A percentile compares a stretch with the other conserved stretches of the same genome.
Conservation (phyloP, 2,329 filamentous ascomycete genomes). For the Shiraia bambusicola region DNA sequence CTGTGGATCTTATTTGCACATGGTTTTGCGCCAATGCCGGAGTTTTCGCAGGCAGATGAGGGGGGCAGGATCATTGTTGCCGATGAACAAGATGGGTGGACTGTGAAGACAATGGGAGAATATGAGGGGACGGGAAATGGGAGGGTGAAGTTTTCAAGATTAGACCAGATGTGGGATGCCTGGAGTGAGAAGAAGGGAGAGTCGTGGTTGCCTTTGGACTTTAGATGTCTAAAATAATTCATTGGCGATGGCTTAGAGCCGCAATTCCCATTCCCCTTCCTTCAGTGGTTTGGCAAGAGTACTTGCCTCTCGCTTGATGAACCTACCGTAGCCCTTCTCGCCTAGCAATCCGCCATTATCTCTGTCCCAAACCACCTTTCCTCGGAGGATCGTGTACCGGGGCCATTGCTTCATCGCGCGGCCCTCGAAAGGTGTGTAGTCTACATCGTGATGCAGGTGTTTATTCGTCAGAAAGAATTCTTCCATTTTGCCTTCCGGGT, state of each 20-base stretch:
- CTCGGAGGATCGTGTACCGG: slow-evolving; percentile 60
- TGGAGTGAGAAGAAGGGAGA: slow-evolving; percentile 15
- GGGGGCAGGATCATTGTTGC: slow-evolving; percentile 21
- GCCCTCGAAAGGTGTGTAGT: slow-evolving; percentile 65
- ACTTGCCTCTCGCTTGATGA: slow-evolving; percentile 49
- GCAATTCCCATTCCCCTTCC: slow-evolving; percentile 25
- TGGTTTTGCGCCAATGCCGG: slow-evolving; percentile 20
- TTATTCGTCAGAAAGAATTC: slow-evolving; percentile 53
- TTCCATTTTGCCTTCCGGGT: slow-evolving; percentile 42
- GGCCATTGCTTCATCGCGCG: slow-evolving; percentile 61
- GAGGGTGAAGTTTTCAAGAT: slow-evolving; percentile 12
- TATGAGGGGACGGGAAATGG: slow-evolving; percentile 11
- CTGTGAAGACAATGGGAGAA: slow-evolving; percentile 13
- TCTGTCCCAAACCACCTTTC: slow-evolving; percentile 60
- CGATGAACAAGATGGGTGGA: slow-evolving; percentile 26
- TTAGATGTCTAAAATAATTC: slow-evolving; percentile 2
- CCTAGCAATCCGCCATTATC: slow-evolving; percentile 55
- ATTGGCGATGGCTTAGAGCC: slow-evolving; percentile 5
- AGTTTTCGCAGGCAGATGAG: slow-evolving; percentile 12
- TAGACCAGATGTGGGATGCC: slow-evolving; percentile 14
- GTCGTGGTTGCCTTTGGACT: slow-evolving; percentile 11
- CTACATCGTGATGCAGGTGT: slow-evolving; percentile 62
- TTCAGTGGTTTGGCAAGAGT: slow-evolving; percentile 39
- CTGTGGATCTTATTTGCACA: slow-evolving; percentile 25
- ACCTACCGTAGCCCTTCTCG: slow-evolving; percentile 52